Evolutionary conservation across 164 flowering plant species (phyloP).

Genomic region (Berberis vulgaris): DNA sequence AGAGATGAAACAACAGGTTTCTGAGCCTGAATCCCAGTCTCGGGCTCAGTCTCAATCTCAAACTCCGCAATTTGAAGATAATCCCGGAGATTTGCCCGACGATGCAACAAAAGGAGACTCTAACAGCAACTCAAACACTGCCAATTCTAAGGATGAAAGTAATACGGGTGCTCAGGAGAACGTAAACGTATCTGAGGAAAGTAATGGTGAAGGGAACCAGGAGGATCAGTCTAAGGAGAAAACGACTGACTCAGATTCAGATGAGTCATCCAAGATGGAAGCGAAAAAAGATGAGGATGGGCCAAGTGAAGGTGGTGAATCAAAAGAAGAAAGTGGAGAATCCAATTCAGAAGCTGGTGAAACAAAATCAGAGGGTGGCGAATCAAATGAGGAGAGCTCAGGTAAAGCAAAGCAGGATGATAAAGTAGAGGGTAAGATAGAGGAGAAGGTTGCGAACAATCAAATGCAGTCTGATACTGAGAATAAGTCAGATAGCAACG

Average conservation of each 20-base stretch:
- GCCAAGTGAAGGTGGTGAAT: slow-evolving; percentile 12
- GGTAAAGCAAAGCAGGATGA: slow-evolving; percentile 9
- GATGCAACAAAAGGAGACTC: slow-evolving; percentile 21
- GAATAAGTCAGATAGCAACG: slow-evolving; percentile 21
- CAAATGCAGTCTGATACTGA: slow-evolving; percentile 23
- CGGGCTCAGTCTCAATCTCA: too few relatives aligned
- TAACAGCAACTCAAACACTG: slow-evolving; percentile 6
- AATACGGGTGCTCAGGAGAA: slow-evolving; percentile 16
- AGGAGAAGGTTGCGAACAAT: slow-evolving; percentile 17
- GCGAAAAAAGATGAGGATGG: slow-evolving; percentile 13
- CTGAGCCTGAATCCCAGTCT: slow-evolving; percentile 1
- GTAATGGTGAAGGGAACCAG: slow-evolving; percentile 7
- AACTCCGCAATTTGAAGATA: slow-evolving; percentile 23
- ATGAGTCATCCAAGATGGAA: slow-evolving; percentile 12
- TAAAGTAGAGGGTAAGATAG: slow-evolving; percentile 11
- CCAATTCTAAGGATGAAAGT: slow-evolving; percentile 13
- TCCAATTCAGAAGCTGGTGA: slow-evolving; percentile 19
- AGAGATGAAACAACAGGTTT: slow-evolving; percentile 31
- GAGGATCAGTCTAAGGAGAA: slow-evolving; percentile 18
- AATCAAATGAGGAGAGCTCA: slow-evolving; percentile 6
- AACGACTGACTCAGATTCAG: slow-evolving; percentile 17
- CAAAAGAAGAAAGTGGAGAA: slow-evolving; percentile 20
- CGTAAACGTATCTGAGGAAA: slow-evolving; percentile 13
- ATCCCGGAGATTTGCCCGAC: slow-evolving; percentile 23
- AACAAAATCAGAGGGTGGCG: slow-evolving; percentile 12